phyloP scores from a whole-genome alignment of 164 flowering plant genomes.

The Macadamia integrifolia region DNA sequence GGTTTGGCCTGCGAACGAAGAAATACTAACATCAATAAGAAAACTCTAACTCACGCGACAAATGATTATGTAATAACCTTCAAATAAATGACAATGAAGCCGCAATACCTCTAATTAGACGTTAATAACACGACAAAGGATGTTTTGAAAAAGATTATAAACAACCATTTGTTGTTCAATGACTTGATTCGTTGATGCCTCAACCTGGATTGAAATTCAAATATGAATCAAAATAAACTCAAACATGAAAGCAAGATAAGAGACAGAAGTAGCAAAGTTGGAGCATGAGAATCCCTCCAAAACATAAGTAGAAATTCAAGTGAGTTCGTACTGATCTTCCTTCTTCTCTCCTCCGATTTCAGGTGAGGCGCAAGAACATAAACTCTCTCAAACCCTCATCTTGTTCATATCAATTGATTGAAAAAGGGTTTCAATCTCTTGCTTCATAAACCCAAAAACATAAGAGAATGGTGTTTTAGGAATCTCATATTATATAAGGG shows the following conservation, averaged over 20 bases:
- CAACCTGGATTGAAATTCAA: slow-evolving; percentile 38
- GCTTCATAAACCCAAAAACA: too few species aligned
- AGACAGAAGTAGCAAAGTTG: slow-evolving; percentile 4
- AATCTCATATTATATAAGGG: too few species aligned
- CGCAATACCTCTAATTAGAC: slow-evolving; percentile 48
- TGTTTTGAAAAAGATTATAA: slow-evolving; percentile 65
- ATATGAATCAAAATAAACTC: not conserved
- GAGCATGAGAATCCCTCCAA: not conserved
- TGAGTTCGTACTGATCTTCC: too few species aligned
- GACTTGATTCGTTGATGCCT: slow-evolving; percentile 83
- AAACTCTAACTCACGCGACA: not conserved
- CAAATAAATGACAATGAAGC: too few species aligned
- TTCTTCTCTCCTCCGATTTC: too few species aligned
- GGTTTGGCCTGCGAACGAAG: slow-evolving; percentile 58
- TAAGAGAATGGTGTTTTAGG: too few species aligned
- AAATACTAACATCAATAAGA: not conserved
- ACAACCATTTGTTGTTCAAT: slow-evolving; percentile 53
- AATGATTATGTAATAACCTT: too few species aligned
- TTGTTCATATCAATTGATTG: too few species aligned
- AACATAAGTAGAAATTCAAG: not conserved
- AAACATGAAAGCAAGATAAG: not conserved
- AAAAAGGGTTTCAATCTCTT: too few species aligned
- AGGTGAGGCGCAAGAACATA: too few species aligned
- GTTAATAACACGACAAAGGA: slow-evolving; percentile 70
- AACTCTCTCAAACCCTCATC: too few species aligned